Conservation (phyloP, 106 monocot genomes). For the Narthecium ossifragum region DNA sequence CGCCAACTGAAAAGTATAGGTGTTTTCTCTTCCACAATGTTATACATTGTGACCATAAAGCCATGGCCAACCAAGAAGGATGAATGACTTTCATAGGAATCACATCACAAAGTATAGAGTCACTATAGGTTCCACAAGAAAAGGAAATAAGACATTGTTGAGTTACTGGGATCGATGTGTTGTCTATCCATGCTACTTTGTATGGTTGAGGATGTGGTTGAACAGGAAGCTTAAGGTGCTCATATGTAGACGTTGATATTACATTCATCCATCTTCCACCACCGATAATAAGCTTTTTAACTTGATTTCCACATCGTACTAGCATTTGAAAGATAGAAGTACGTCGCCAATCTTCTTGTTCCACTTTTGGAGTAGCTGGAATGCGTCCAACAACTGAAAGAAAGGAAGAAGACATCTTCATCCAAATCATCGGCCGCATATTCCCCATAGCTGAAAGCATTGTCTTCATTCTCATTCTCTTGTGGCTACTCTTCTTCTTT, state of each 20-base stretch:
- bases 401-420: background rate
- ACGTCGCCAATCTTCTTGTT: background rate
- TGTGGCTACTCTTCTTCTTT: background rate
- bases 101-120: background rate
- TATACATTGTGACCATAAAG: background rate
- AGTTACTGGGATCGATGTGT: background rate
- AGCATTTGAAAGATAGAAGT: background rate
- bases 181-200: background rate
- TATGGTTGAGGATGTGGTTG: background rate
- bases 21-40: background rate
- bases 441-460: background rate
- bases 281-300: too few relatives aligned
- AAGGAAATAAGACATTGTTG: background rate
- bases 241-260: background rate
- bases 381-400: background rate
- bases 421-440: background rate
- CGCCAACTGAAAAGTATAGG: background rate
- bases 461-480: background rate
- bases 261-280: too few relatives aligned
- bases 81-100: background rate
- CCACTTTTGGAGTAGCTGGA: background rate
- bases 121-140: background rate
- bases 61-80: background rate
- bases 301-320: too few relatives aligned
- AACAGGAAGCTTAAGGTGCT: background rate